Percentiles rank a stretch among this genome's conserved stretches.
phyloP scores from a whole-genome alignment of 1,284 basidiomycete species.

The Gomphus sp. region DNA sequence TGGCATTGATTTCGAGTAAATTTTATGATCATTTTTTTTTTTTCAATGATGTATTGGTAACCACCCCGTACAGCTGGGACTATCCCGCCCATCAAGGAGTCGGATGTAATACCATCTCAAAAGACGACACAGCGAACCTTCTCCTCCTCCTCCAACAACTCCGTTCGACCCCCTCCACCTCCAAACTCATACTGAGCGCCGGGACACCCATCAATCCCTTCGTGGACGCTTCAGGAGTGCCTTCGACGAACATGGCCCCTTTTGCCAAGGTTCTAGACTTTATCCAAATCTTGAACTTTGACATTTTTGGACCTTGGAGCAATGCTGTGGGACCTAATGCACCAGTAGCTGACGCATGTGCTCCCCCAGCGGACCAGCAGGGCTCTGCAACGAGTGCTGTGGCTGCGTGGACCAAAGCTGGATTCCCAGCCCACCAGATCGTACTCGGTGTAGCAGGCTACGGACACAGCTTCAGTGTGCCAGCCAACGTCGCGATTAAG shows the following conservation, averaged over 20 bases:
- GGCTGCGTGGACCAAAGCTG: constrained; percentile 64
- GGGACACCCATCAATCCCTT: constrained; percentile 68
- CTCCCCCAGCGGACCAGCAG: constrained; percentile 44
- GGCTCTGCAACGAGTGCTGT: constrained; percentile 75
- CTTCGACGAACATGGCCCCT: constrained; percentile 53
- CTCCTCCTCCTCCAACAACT: constrained; percentile 70
- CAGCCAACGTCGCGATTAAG: constrained; percentile 29
- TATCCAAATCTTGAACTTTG: constrained; percentile 86
- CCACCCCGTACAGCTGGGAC: constrained; percentile 67
- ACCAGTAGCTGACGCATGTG: constrained; percentile 72
- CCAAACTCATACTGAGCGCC: constrained; percentile 62
- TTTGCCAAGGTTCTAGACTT: constrained; percentile 72
- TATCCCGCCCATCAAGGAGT: constrained; percentile 67
- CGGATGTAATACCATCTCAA: constrained; percentile 59
- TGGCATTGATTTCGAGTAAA: constrained; percentile 82
- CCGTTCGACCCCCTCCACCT: constrained; percentile 44
- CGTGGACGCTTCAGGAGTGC: constrained; percentile 43
- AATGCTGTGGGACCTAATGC: constrained; percentile 67
- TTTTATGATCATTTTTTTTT: constrained; percentile 11
- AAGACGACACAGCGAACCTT: constrained; percentile 62
- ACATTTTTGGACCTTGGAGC: constrained; percentile 57
- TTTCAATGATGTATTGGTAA: constrained; percentile 9
- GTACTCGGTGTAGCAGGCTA: constrained; percentile 77
- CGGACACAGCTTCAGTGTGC: constrained; percentile 52
- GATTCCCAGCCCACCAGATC: constrained; percentile 72